Base-by-base conservation (phyloP, 2,329 filamentous ascomycete species). In the Hymenoscyphus salicellus region DNA sequence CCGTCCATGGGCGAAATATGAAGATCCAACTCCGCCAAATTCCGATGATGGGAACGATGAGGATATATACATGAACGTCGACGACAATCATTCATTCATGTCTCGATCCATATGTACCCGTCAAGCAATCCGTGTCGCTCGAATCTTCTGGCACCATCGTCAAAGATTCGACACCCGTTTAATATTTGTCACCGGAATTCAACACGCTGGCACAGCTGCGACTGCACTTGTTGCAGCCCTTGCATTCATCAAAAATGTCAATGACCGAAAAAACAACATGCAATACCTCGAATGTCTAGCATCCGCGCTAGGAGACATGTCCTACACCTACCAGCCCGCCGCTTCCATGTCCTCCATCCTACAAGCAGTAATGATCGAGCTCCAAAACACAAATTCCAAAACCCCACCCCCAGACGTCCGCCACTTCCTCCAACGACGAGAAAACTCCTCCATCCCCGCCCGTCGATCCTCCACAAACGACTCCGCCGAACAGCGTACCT, bases 81-180 rank as follows among this genome's bases (percentile, higher is more conserved):
- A 79, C 63, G 78, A 79, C 65, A 77, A 72, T 63, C 80, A 79
- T 65, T 80, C 77, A 5, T 78, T 79, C 4, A 71, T 84, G 28
- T 82, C 81, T 2, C 78, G 83, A 20, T 81, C 78, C 60, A 82
- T 84, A 62, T 85, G 83, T 74, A 83, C 81, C 0, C 82, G 84
- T 60, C 82, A 85, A 65, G 83, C 83, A 3, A 81, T 84, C 63
- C 75, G 81, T 0, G 80, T 85, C 0, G 80, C 82, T 0, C 77
- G 80, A 26, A 83, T 85, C 64, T 84, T 84, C 69, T 83, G 81
- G 81, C 82, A 83, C 65, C 82, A 85, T 67, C 78, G 82, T 0
- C 81, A 83, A 70, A 77, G 80, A 2, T 84, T 84, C 61, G 79
- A 83, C 61, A 81, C 80, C 1, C 79, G 78, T 63, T 82, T 81